A percentile compares a stretch with the other conserved stretches of the same genome.
Conservation (phyloP, 768 basidiomycete genomes). For the Amanita molliuscula region DNA sequence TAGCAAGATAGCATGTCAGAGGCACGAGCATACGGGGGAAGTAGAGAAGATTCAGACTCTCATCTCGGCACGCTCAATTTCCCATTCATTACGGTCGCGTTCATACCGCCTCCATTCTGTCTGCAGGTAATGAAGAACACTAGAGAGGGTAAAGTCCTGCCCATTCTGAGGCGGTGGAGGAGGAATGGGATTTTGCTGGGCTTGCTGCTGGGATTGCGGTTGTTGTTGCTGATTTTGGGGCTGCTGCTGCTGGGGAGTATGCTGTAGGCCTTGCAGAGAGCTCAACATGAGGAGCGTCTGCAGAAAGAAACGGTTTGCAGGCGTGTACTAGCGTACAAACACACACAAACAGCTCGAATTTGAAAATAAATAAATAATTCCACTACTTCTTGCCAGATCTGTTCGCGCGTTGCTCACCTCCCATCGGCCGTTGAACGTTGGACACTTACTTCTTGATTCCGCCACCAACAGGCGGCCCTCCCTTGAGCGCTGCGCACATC, state of each 20-base stretch:
- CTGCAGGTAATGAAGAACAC: conserved; percentile 94
- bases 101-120: conserved; percentile 98
- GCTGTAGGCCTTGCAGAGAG: conserved; percentile 54
- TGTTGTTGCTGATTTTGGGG: conserved; percentile 51
- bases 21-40: conserved; percentile 16
- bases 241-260: conserved; percentile 50
- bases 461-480: conserved; percentile 58
- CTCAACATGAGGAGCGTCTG: conserved; percentile 52
- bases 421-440: not conserved
- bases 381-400: conserved; percentile 67
- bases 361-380: conserved; percentile 6
- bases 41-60: conserved; percentile 49
- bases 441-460: conserved; percentile 83
- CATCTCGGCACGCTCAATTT: conserved; percentile 99
- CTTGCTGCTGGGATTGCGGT: conserved; percentile 41
- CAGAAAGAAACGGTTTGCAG: conserved; percentile 7
- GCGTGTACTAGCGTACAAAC: conserved; percentile 21
- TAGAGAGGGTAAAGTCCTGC: conserved; percentile 88
- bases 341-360: conserved; percentile 22
- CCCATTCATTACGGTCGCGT: conserved; percentile 99
- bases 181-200: conserved; percentile 46
- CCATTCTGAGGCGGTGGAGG: conserved; percentile 78
- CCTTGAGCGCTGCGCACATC: conserved; percentile 36
- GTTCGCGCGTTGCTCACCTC: conserved; percentile 1
- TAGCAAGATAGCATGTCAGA: conserved; percentile 24